A percentile compares a stretch with the other conserved stretches of the same genome.
These are phyloP conservation scores for Psilocybe sp. DNA, from an alignment of 768 basidiomycete species.

Conservation along the genomic window DNA sequence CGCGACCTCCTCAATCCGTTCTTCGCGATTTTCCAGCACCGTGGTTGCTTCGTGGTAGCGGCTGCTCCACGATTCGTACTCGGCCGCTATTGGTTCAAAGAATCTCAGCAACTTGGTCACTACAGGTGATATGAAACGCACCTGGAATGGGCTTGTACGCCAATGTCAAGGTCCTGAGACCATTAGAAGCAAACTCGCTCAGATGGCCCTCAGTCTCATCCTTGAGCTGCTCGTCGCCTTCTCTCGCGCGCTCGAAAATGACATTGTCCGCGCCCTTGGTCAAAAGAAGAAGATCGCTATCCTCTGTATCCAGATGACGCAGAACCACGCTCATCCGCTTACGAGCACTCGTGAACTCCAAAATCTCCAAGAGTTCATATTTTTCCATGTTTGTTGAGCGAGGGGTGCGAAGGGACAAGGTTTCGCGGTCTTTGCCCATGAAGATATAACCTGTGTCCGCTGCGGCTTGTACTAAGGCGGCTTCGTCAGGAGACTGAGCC, in stretches of 20 bases:
- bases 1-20: conserved; percentile 69
- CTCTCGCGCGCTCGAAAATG: conserved; percentile 83
- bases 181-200: conserved; percentile 81
- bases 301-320: conserved; percentile 60
- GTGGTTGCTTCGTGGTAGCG: conserved; percentile 79
- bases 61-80: conserved; percentile 75
- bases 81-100: conserved; percentile 46
- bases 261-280: conserved; percentile 95
- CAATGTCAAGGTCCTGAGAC: conserved; percentile 86
- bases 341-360: conserved; percentile 90
- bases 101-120: neutral
- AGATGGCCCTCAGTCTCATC: conserved; percentile 77
- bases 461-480: conserved; percentile 95
- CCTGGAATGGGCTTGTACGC: conserved; percentile 82
- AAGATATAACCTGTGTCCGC: conserved; percentile 94
- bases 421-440: conserved; percentile 82
- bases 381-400: conserved; percentile 63
- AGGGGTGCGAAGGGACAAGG: conserved; percentile 73
- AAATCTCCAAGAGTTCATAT: conserved; percentile 86
- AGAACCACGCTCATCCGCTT: conserved; percentile 96
- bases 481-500: conserved; percentile 95
- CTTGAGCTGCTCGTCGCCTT: conserved; percentile 65
- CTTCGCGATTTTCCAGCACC: conserved; percentile 76
- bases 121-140: conserved; percentile 26
- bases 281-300: conserved; percentile 63